These are phyloP conservation scores for Candida silvicultrix DNA, from an alignment of 805 yeast species.

Conservation along the genomic window DNA sequence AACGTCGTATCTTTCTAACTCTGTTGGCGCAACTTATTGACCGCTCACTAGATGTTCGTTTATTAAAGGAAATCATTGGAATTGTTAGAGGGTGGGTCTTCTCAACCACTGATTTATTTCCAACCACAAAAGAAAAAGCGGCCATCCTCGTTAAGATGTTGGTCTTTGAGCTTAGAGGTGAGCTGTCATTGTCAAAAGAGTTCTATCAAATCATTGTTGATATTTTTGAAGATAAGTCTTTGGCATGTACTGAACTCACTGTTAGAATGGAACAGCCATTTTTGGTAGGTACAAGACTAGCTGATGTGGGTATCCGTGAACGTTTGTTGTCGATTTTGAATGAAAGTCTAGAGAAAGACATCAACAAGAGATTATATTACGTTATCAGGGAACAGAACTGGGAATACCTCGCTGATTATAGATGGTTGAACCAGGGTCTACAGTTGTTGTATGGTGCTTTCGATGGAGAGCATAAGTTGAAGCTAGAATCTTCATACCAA, in stretches of 20 bases:
- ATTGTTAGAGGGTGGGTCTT: constrained; percentile 90
- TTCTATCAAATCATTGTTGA: constrained; percentile 85
- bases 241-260: constrained; percentile 81
- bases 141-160: constrained; percentile 91
- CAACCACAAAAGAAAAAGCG: constrained; percentile 93
- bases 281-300: constrained; percentile 83
- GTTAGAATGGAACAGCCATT: constrained; percentile 96
- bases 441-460: constrained; percentile 81
- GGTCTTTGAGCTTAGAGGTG: constrained; percentile 85
- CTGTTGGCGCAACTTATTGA: constrained; percentile 87
- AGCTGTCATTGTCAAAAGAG: constrained; percentile 65
- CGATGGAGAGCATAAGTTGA: constrained; percentile 41
- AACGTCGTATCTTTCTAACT: constrained; percentile 81
- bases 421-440: constrained; percentile 92
- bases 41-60: constrained; percentile 70
- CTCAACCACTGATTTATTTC: constrained; percentile 74
- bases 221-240: constrained; percentile 72
- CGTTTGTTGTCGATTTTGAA: constrained; percentile 76
- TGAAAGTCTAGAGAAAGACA: constrained; percentile 69
- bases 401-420: constrained; percentile 90
- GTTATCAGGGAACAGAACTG: constrained; percentile 94
- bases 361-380: constrained; percentile 75
- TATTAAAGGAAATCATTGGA: constrained; percentile 66
- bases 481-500: constrained; percentile 42
- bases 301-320: constrained; percentile 67